Percentiles rank a stretch among this genome's conserved stretches.
Evolutionary conservation across 2,329 filamentous ascomycete genomes (phyloP).

Genomic region (Conoideocrella luteorostrata): DNA sequence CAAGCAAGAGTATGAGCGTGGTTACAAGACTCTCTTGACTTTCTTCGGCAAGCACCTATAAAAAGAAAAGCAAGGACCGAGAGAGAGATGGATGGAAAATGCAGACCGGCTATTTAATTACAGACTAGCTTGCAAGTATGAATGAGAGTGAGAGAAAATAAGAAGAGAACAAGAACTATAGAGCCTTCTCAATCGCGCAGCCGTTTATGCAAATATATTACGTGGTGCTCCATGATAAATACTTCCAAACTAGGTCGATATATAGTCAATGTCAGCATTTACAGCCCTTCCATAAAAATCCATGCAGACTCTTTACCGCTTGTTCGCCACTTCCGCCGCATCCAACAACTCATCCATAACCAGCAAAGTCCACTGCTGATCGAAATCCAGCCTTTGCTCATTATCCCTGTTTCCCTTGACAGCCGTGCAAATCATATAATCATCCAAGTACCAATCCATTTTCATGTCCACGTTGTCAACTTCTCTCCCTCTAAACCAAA

Average conservation of each 20-base stretch:
- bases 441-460: slow-evolving; percentile 36
- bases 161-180: not conserved
- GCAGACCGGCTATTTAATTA: too few relatives aligned
- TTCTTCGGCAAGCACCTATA: slow-evolving; percentile 51
- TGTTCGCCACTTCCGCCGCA: slow-evolving; percentile 31
- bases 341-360: slow-evolving; percentile 38
- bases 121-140: too few relatives aligned
- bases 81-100: too few relatives aligned
- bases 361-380: slow-evolving; percentile 17
- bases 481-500: slow-evolving; percentile 22
- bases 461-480: slow-evolving; percentile 29
- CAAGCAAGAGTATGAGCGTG: slow-evolving; percentile 56
- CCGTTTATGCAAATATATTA: too few relatives aligned
- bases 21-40: slow-evolving; percentile 51
- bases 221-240: too few relatives aligned
- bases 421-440: slow-evolving; percentile 50
- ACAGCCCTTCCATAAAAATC: too few relatives aligned
- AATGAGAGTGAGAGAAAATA: too few relatives aligned
- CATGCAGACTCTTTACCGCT: too few relatives aligned
- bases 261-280: too few relatives aligned
- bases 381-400: slow-evolving; percentile 33
- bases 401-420: slow-evolving; percentile 35
- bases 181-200: too few relatives aligned
- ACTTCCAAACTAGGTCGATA: not conserved
- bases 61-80: too few relatives aligned